These are phyloP conservation scores for Vigna unguiculata DNA, from an alignment of 306 rosid species.

Conservation along the genomic window DNA sequence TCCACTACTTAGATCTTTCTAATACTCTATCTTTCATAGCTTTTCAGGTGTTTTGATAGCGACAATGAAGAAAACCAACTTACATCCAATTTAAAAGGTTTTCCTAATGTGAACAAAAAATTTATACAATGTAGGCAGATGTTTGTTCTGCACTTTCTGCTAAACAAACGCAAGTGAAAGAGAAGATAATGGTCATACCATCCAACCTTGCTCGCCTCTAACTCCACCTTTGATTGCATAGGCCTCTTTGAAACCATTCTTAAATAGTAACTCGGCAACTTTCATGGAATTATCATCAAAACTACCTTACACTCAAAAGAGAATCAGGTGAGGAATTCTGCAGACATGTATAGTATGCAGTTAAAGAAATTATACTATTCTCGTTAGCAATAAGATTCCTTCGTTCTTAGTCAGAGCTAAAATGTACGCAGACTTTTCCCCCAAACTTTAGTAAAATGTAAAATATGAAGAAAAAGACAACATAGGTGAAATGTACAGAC, in stretches of 20 bases:
- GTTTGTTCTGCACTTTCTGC: background rate
- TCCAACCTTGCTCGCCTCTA: slow-evolving; percentile 87
- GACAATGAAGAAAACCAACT: slow-evolving; percentile 28
- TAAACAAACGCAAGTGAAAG: slow-evolving; percentile 29
- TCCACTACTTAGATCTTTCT: slow-evolving; percentile 10
- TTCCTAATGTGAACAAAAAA: slow-evolving; percentile 24
- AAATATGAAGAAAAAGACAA: slow-evolving; percentile 20
- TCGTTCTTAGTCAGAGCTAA: slow-evolving; percentile 16
- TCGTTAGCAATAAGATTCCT: slow-evolving; percentile 10
- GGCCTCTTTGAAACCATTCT: slow-evolving; percentile 89
- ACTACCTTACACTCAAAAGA: slow-evolving; percentile 87
- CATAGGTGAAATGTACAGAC: background rate
- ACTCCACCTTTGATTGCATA: slow-evolving; percentile 92
- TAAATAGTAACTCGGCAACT: slow-evolving; percentile 86
- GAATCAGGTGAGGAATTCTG: slow-evolving; percentile 48
- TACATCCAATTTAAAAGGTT: slow-evolving; percentile 21
- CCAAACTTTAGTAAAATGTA: slow-evolving; percentile 14
- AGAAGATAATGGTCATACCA: slow-evolving; percentile 61
- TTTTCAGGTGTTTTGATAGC: background rate
- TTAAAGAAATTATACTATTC: slow-evolving; percentile 13
- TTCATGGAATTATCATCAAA: slow-evolving; percentile 90
- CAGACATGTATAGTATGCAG: background rate
- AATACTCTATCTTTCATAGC: background rate
- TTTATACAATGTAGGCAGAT: background rate
- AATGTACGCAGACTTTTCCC: background rate